Evolutionary conservation across 176 grass and related monocot species (phyloP).

Genomic region (Eleusine coracana): DNA sequence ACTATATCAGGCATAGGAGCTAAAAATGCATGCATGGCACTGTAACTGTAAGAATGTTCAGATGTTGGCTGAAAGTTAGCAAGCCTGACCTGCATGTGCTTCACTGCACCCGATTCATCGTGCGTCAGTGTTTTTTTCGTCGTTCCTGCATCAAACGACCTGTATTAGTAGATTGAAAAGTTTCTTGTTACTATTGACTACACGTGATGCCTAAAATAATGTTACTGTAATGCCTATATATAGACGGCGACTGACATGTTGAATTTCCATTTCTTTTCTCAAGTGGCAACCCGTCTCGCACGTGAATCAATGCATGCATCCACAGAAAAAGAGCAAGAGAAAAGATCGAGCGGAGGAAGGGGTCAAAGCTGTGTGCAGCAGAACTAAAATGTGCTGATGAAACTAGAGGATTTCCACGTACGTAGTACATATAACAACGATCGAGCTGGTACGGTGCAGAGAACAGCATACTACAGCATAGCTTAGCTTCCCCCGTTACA

Average conservation of each 20-base stretch:
- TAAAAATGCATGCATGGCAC: background rate
- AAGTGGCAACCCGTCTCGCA: background rate
- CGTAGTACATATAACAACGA: constrained; percentile 6
- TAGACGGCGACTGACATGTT: background rate
- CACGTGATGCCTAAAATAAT: background rate
- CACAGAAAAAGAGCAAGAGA: background rate
- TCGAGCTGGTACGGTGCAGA: too few relatives aligned
- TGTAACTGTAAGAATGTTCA: constrained; percentile 18
- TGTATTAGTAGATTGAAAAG: constrained; percentile 32
- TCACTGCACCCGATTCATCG: constrained; percentile 3
- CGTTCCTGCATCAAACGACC: constrained; percentile 46
- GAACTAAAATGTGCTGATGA: constrained; percentile 15
- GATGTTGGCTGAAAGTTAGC: background rate
- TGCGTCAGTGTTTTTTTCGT: constrained; percentile 26
- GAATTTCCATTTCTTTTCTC: constrained; percentile 12
- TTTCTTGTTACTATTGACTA: constrained; percentile 9
- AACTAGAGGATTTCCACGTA: constrained; percentile 26
- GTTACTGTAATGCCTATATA: constrained; percentile 4
- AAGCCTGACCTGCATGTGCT: constrained; percentile 31
- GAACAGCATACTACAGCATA: too few relatives aligned
- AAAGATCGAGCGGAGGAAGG: background rate
- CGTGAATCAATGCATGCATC: constrained; percentile 21
- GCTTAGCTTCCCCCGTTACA: too few relatives aligned
- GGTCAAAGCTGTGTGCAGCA: constrained; percentile 15
- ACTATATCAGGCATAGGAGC: background rate